A percentile compares a stretch with the other conserved stretches of the same genome.
These are phyloP conservation scores for Alternaria angustiovoidea DNA, from an alignment of 2,329 filamentous ascomycete genomes.

Conservation along the genomic window DNA sequence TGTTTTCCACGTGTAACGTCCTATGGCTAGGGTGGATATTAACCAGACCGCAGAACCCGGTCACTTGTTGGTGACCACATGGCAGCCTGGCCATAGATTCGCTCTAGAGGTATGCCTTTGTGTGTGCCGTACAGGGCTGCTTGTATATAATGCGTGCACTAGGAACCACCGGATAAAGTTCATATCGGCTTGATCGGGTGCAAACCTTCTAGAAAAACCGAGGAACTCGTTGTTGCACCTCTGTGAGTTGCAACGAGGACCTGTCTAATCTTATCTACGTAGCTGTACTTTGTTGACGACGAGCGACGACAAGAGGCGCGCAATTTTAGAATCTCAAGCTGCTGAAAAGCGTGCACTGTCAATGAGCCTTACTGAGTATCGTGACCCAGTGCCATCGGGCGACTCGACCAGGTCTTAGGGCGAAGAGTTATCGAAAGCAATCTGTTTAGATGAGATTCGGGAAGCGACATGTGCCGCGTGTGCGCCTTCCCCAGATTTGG, in stretches of 20 bases:
- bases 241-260: background rate
- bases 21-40: constrained; percentile 16
- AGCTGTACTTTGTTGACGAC: background rate
- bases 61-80: constrained; percentile 6
- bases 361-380: background rate
- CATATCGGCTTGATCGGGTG: background rate
- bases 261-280: background rate
- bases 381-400: background rate
- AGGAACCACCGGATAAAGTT: constrained; percentile 14
- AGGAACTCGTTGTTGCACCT: background rate
- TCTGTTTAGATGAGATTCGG: constrained; percentile 18
- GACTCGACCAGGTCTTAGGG: constrained; percentile 1
- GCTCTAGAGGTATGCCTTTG: background rate
- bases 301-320: background rate
- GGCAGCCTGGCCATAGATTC: background rate
- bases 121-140: background rate
- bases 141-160: constrained; percentile 8
- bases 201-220: background rate
- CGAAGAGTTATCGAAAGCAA: constrained; percentile 14
- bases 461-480: constrained; percentile 9
- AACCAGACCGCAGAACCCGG: background rate
- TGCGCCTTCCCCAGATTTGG: constrained; percentile 3
- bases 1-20: constrained; percentile 2
- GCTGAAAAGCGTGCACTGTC: background rate
- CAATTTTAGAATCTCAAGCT: background rate